Conservation (phyloP, 2,329 filamentous ascomycete species). For the Talaromyces atroroseus region DNA sequence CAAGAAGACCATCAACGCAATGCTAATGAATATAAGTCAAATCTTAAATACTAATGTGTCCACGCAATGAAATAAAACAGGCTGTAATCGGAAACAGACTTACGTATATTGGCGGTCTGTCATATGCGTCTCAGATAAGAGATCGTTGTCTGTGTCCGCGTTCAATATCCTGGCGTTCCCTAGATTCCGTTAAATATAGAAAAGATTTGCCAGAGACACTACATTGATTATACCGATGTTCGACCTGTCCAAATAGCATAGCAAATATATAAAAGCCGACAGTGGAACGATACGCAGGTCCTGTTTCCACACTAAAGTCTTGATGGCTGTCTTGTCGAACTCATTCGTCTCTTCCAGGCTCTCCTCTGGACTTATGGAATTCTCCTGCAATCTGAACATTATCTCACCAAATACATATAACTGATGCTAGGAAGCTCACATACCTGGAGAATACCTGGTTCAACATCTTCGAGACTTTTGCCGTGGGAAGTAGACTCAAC, state of each 20-base stretch:
- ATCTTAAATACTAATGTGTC: neutral
- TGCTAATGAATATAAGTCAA: slow-evolving; percentile 22
- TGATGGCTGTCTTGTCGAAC: neutral
- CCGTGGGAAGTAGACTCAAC: neutral
- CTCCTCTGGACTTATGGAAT: neutral
- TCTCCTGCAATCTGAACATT: neutral
- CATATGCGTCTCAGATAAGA: slow-evolving; percentile 59
- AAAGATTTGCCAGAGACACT: neutral
- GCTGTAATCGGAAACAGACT: slow-evolving; percentile 11
- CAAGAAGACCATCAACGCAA: slow-evolving; percentile 45
- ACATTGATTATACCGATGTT: slow-evolving; percentile 52
- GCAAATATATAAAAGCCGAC: slow-evolving; percentile 59
- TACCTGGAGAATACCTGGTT: neutral
- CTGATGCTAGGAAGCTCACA: neutral
- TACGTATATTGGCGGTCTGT: slow-evolving; percentile 56
- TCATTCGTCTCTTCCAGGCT: neutral
- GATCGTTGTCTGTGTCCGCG: slow-evolving; percentile 53
- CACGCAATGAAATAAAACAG: neutral
- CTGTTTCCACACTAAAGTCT: slow-evolving; percentile 47
- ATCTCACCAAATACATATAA: neutral
- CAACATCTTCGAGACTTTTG: neutral
- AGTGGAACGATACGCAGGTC: slow-evolving; percentile 60
- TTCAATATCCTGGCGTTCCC: slow-evolving; percentile 63
- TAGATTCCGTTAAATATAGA: slow-evolving; percentile 9
- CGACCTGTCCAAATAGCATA: slow-evolving; percentile 62